Base-by-base conservation (phyloP, 257 asterid species). In the Jacaranda copaia region DNA sequence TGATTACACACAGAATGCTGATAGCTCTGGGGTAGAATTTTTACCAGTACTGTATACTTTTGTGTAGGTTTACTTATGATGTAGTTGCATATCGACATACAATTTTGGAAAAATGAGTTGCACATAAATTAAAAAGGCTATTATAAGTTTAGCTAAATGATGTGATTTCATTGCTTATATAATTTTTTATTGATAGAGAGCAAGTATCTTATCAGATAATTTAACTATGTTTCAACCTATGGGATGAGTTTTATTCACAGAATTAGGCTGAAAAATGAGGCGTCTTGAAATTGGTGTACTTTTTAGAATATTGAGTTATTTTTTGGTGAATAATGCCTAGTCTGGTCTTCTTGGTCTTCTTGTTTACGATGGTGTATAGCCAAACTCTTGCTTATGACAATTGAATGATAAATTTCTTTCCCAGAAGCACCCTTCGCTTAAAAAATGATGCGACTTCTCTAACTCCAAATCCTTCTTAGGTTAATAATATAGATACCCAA, bases 91-190 rank as follows among this genome's bases (percentile, higher is more conserved):
- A 45, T 65, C 49, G 45, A n/a, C 59, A 43, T 12, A 39, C 16
- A 39, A 49, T 38, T 78, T 19, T 36, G 20, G 51, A 35, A 67
- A 74, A 56, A 39, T 8, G 36, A 12, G 55, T 65, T 58, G 43
- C 56, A 8, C 32, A 42, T 42, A 9, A 15, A 25, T 25, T 25
- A n/a, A 8, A 51, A 53, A 38, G 32, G 66, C 12, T 36, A 14
- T 6, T 57, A 49, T 72, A 36, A 4, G 35, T 43, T 35, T 65
- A 66, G 49, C 76, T 43, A 51, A 57, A 67, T 13, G 72, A 38
- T 67, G 32, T 49, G 60, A 25, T 74, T 69, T 68, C 5, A 43
- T 38, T 49, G 53, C 49, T 63, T 63, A 63, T 39, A 51, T 40
- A 63, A 11, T 6, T 14, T 3, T 14, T 38, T 32, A 19, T 13